Evolutionary conservation across 345 rosid species (phyloP).

Genomic region (Pelargonium nanum): DNA sequence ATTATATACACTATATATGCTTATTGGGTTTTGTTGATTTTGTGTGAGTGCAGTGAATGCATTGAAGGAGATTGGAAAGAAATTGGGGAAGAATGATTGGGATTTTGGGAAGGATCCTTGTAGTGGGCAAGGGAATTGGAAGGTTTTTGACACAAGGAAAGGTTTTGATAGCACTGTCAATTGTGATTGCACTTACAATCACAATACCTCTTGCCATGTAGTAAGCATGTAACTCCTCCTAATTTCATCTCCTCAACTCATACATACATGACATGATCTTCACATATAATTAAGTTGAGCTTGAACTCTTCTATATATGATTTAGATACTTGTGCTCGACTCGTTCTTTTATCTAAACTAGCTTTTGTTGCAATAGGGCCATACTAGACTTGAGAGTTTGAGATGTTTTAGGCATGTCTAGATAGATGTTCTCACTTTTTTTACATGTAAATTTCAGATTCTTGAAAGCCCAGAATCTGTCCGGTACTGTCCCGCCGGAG

Average conservation of each 20-base stretch:
- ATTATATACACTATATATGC: no score
- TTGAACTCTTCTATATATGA: no score
- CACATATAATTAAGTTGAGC: no score
- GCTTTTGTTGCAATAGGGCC: no score
- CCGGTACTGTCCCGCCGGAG: constrained; percentile 64
- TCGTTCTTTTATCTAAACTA: no score
- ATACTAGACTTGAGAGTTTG: no score
- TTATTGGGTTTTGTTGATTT: no score
- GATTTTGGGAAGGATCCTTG: constrained; percentile 64
- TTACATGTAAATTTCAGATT: constrained; percentile 26
- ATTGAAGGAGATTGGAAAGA: constrained; percentile 49
- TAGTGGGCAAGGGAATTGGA: constrained; percentile 60
- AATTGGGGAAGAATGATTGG: constrained; percentile 68
- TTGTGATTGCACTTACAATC: constrained; percentile 42
- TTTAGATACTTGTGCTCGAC: no score
- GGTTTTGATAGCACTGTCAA: constrained; percentile 44
- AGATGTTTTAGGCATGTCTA: neutral
- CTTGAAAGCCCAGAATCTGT: constrained; percentile 53
- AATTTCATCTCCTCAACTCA: constrained; percentile 1
- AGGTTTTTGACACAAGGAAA: constrained; percentile 11
- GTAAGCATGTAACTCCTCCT: constrained; percentile 37
- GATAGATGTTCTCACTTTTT: neutral
- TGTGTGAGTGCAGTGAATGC: constrained; percentile 40
- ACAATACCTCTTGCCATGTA: constrained; percentile 53
- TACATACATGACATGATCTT: no score